Base-by-base conservation (phyloP, 768 basidiomycete species). In the Floccularia luteovirens region DNA sequence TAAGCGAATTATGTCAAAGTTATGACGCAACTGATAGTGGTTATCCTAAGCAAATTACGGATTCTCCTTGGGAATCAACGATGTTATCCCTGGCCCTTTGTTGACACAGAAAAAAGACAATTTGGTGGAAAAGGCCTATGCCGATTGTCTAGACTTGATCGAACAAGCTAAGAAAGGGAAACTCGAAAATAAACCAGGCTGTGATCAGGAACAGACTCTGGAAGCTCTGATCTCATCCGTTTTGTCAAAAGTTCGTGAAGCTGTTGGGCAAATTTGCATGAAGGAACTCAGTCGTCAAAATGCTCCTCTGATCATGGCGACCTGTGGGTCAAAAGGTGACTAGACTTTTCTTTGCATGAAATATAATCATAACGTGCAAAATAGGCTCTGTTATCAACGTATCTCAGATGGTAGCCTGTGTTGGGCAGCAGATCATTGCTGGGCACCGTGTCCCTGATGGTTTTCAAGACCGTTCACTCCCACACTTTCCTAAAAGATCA, bases 331-430 rank as follows among this genome's bases (percentile, higher is more conserved):
- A 4, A 98, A 98, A 74, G 96, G 94, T 88, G 41, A 34, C 62
- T 48, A 36, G 6, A 39, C 20, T 16, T 25, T 16, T 21, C 27
- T 14, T 31, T 24, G 14, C 31, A 41, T 20, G 7, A 5, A 21
- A 36, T 6, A 11, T 19, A 39, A 23, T 27, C 10, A 24, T 43
- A 36, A 11, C 7, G 32, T 14, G 16, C 32, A 17, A 39, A 16
- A 42, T 39, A 66, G 94, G 96, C 59, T 98, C 96, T 53, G 89
- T 91, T 46, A 94, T 99, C 64, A 99, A 99, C 62, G 96, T 99
- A 41, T 94, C 91, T 17, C 96, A 99, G 65, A 99, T 99, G 96
- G 94, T 98, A 39, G 96, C 94, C 55, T 97, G 94, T 77, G 96
- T 99, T 50, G 96, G 96, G 4, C 96, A 99, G 56, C 96, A 99